Conservation (phyloP, 352 stramenopile genomes). For the Pythium utonaiense region DNA sequence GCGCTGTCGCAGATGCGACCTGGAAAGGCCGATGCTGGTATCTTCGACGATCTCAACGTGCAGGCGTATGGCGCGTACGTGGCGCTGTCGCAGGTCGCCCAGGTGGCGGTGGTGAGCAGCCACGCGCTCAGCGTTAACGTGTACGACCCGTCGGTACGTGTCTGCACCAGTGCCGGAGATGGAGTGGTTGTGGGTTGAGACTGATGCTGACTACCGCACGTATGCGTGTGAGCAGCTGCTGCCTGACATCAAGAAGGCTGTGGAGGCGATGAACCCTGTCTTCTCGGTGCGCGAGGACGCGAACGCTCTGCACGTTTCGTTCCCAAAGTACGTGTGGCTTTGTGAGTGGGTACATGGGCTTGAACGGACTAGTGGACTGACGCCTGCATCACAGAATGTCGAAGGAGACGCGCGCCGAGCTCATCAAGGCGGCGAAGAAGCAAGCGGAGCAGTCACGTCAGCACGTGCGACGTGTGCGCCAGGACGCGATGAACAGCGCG, state of each 20-base stretch:
- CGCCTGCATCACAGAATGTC: slow-evolving; percentile 55
- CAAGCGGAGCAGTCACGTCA: slow-evolving; percentile 77
- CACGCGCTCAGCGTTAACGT: slow-evolving; percentile 69
- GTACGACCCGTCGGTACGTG: slow-evolving; percentile 74
- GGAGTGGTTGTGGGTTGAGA: background rate
- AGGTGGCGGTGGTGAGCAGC: slow-evolving; percentile 61
- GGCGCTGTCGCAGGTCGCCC: slow-evolving; percentile 67
- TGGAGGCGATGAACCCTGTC: slow-evolving; percentile 73
- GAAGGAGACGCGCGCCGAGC: slow-evolving; percentile 74
- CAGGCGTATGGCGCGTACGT: slow-evolving; percentile 80
- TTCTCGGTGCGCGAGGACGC: slow-evolving; percentile 71
- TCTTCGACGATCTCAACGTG: slow-evolving; percentile 80
- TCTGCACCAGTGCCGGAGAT: background rate
- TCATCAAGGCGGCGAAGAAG: slow-evolving; percentile 80
- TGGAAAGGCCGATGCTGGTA: slow-evolving; percentile 69
- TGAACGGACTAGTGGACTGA: background rate
- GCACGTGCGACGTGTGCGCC: slow-evolving; percentile 79
- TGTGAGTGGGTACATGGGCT: too few relatives aligned
- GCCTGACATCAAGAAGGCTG: slow-evolving; percentile 63
- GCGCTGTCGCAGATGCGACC: slow-evolving; percentile 74
- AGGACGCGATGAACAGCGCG: slow-evolving; percentile 79
- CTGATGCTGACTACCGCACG: background rate
- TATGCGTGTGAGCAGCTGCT: slow-evolving; percentile 39
- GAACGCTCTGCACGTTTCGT: slow-evolving; percentile 66
- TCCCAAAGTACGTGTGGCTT: slow-evolving; percentile 59